These are phyloP conservation scores for Thecaphora frezii DNA, from an alignment of 1,284 basidiomycete species.

Conservation along the genomic window DNA sequence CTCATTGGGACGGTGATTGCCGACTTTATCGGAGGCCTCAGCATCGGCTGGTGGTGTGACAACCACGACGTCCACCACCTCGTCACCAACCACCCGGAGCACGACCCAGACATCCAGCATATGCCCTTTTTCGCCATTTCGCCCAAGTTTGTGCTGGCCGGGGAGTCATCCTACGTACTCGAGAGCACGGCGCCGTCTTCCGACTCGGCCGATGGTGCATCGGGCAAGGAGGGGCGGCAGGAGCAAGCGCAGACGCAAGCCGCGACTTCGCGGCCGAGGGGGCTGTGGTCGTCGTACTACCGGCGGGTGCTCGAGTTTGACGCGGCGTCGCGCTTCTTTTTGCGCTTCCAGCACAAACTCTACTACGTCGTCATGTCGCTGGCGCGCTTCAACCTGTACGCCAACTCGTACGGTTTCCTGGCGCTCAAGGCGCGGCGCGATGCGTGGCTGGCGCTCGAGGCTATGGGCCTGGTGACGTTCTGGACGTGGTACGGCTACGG, in stretches of 20 bases:
- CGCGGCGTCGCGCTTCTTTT: constrained; percentile 68
- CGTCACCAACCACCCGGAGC: constrained; percentile 94
- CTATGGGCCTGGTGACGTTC: constrained; percentile 71
- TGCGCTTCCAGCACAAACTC: constrained; percentile 83
- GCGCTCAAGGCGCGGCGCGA: constrained; percentile 63
- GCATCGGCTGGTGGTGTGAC: constrained; percentile 96
- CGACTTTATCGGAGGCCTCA: constrained; percentile 86
- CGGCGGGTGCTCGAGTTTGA: constrained; percentile 83
- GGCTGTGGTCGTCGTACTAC: constrained; percentile 91
- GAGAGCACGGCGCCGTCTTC: no score
- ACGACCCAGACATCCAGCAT: constrained; percentile 88
- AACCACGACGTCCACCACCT: constrained; percentile 98
- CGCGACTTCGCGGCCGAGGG: constrained; percentile 14
- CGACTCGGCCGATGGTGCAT: not conserved
- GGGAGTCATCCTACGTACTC: constrained; percentile 12
- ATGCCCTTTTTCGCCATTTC: constrained; percentile 95
- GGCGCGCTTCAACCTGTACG: constrained; percentile 94
- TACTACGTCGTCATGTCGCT: constrained; percentile 91
- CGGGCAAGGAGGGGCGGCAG: not conserved
- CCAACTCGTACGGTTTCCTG: constrained; percentile 79
- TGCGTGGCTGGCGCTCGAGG: constrained; percentile 64
- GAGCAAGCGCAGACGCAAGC: not conserved
- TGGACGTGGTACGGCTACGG: constrained; percentile 74
- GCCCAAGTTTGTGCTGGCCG: constrained; percentile 67
- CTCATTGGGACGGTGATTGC: constrained; percentile 79